Evolutionary conservation across 495 filamentous ascomycete species (phyloP).

Genomic region (Neurospora terricola): DNA sequence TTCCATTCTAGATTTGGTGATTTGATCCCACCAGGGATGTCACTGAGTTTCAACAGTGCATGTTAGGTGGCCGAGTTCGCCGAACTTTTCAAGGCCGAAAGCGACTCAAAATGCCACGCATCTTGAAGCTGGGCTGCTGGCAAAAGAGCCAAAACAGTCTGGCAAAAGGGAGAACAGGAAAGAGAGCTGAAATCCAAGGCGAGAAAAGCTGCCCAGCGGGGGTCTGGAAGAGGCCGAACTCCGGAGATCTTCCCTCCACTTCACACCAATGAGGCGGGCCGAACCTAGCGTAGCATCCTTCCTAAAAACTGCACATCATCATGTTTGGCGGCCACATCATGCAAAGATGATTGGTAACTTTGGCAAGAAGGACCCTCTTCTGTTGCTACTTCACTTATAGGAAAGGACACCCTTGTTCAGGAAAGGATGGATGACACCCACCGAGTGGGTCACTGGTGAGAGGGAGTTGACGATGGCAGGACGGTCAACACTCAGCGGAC

Average conservation of each 20-base stretch:
- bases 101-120: background rate
- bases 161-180: no score
- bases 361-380: background rate
- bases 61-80: background rate
- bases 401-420: background rate
- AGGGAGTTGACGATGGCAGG: background rate
- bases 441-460: background rate
- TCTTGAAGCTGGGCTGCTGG: no score
- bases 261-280: background rate
- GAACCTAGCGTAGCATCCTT: background rate
- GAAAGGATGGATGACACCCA: background rate
- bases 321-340: background rate
- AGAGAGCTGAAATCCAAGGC: background rate
- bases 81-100: background rate
- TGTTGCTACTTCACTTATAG: background rate
- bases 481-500: background rate
- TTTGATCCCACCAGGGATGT: background rate
- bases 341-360: background rate
- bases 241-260: background rate
- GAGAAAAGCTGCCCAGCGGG: background rate
- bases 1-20: background rate
- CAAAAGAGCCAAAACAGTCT: no score
- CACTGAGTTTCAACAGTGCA: background rate
- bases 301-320: background rate
- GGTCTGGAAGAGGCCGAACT: background rate